Percentiles rank a stretch among this genome's conserved stretches.
Evolutionary conservation across 2,329 filamentous ascomycete genomes (phyloP).

Genomic region (Cordyceps fumosorosea): DNA sequence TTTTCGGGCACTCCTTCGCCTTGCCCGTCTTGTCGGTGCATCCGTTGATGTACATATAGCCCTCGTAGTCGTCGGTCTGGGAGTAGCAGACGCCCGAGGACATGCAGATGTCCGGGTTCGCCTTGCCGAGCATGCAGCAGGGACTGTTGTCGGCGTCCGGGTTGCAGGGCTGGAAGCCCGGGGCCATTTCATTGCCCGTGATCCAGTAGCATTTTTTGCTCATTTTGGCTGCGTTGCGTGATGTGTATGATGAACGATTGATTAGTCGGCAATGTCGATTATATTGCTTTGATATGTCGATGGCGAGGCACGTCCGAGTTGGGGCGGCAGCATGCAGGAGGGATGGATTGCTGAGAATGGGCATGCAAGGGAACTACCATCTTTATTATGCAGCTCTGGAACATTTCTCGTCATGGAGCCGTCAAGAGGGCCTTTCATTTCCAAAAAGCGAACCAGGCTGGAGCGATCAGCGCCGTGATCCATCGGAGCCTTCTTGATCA

Average conservation of each 20-base stretch:
- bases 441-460: not conserved
- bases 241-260: not conserved
- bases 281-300: not conserved
- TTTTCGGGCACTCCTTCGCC: constrained; percentile 14
- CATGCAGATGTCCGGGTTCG: constrained; percentile 18
- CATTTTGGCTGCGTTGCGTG: not conserved
- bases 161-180: constrained; percentile 14
- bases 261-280: not conserved
- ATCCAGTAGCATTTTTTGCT: constrained; percentile 29
- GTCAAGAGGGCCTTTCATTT: not conserved
- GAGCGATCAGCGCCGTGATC: not conserved
- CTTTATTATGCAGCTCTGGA: not conserved
- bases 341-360: not conserved
- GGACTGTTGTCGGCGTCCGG: constrained; percentile 16
- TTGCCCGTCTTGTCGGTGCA: constrained; percentile 18
- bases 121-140: constrained; percentile 18
- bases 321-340: no score
- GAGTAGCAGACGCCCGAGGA: constrained; percentile 18
- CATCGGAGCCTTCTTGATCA: not conserved
- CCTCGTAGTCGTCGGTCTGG: constrained; percentile 13
- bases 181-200: constrained; percentile 10
- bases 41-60: constrained; percentile 19
- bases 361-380: not conserved
- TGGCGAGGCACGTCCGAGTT: not conserved
- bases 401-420: not conserved